Base-by-base conservation (phyloP, 2,329 filamentous ascomycete species). In the Talaromyces sp. region DNA sequence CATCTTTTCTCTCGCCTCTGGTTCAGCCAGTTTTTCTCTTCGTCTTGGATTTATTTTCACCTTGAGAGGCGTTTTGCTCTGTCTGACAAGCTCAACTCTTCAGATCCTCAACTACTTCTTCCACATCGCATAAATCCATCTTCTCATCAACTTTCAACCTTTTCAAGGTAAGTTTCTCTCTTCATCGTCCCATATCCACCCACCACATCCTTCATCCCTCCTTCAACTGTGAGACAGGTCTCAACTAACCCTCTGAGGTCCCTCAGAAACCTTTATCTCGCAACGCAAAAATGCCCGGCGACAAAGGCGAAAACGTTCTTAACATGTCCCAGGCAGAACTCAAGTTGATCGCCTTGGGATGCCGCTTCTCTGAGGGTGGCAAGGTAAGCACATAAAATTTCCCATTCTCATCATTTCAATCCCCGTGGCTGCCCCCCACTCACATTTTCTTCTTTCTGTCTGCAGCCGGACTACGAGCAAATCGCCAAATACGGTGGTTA, bases 391-490 rank as follows among this genome's bases (percentile, higher is more conserved):
- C 15, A 34, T 11, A 11, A 27, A 47, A 25, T 25, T 49, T 13
- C 15, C 34, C 4, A 51, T 51, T 11, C 15, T 22, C 47, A 40
- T 19, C 22, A 36, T 59, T 5, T 27, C 58, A 8, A 10, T 29
- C 17, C 11, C 34, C 5, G 22, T 10, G n/a, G 19, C 25, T 31
- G 29, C 31, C 34, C 25, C 36, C 5, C 19, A 40, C 31, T 45
- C 17, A 49, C 65, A 36, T n/a, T 49, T 29, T 40, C 13, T 31
- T 59, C 8, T 31, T 36, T 36, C 34, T 36, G 13, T 10, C 5
- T 29, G 13, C 65, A 80, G 78, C 65, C 80, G 29, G 78, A 83
- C 69, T 77, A 74, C 65, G 70, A 74, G 0, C 77, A 73, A 27
- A 68, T 82, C 10, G 78, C 79, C 25, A 63, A 68, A 11, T 71